A percentile compares a stretch with the other conserved stretches of the same genome.
Conservation (phyloP, 192 early-diverging fungal genomes). For the Powellomyces hirtus region DNA sequence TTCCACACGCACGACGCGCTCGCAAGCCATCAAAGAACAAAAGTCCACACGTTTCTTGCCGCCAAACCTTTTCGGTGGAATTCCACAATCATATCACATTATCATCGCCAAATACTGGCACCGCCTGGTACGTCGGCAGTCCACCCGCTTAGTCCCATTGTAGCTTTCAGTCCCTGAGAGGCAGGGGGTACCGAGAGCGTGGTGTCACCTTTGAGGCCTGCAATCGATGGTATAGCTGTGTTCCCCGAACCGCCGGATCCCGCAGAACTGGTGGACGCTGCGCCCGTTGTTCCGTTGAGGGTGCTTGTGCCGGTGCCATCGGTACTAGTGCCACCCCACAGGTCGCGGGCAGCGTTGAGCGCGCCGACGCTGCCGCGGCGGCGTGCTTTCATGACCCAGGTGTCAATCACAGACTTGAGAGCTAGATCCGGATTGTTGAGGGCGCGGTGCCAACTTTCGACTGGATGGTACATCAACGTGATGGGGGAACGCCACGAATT, state of each 20-base stretch:
- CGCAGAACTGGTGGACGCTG: no score
- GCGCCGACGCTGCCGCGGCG: slow-evolving; percentile 15
- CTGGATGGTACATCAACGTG: slow-evolving; percentile 11
- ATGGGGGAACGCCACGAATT: slow-evolving; percentile 20
- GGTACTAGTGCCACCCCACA: slow-evolving; percentile 15
- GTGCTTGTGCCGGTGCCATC: no score
- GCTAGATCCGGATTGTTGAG: slow-evolving; percentile 12
- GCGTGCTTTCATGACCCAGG: background rate
- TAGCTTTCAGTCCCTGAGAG: slow-evolving; percentile 7
- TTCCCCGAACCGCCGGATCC: no score
- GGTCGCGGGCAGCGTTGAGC: slow-evolving; percentile 7
- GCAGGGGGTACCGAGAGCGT: no score
- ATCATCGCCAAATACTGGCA: slow-evolving; percentile 19
- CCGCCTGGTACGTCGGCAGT: slow-evolving; percentile 24
- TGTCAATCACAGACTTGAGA: slow-evolving; percentile 13
- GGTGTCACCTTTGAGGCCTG: no score
- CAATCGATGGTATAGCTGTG: no score
- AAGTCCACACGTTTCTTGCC: no score
- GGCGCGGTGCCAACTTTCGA: slow-evolving; percentile 21
- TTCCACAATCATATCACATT: no score
- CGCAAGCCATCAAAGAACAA: no score
- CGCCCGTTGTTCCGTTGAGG: no score
- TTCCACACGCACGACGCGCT: no score
- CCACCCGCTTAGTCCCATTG: slow-evolving; percentile 25
- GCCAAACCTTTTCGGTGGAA: no score